Conservation (phyloP, 768 basidiomycete species). For the Lactarius hatsudake region DNA sequence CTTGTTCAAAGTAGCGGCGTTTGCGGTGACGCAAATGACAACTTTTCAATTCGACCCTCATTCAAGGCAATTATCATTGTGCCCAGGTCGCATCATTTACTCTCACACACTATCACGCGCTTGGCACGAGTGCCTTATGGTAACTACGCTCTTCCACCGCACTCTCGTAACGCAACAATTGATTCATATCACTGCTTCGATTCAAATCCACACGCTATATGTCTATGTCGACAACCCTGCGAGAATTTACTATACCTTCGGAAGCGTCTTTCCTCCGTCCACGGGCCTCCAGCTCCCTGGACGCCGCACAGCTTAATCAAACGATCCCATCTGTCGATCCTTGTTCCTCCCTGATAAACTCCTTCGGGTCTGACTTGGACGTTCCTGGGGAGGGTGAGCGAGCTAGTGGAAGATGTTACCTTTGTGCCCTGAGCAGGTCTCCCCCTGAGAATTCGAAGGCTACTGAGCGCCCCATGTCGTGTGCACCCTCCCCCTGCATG, state of each 20-base stretch:
- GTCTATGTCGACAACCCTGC: background rate
- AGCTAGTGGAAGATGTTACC: background rate
- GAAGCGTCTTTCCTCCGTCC: constrained; percentile 11
- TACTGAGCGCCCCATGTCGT: background rate
- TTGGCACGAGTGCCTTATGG: background rate
- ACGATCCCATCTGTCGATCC: background rate
- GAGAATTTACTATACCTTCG: background rate
- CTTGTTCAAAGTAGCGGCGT: background rate
- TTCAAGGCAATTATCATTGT: background rate
- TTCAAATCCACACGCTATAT: background rate
- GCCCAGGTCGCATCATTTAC: background rate
- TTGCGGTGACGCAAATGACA: background rate
- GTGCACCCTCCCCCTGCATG: background rate
- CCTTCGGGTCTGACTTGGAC: background rate
- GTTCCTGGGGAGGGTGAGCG: background rate
- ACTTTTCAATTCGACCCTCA: background rate
- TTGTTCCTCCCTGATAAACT: background rate
- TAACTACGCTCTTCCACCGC: constrained; percentile 6
- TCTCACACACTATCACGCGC: background rate
- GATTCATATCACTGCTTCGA: background rate
- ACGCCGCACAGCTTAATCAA: background rate
- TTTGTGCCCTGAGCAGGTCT: background rate
- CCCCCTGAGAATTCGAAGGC: background rate
- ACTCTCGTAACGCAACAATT: background rate
- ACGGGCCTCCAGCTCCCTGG: background rate